Base-by-base conservation (phyloP, 495 filamentous ascomycete species). In the Penicillium malachiteum region DNA sequence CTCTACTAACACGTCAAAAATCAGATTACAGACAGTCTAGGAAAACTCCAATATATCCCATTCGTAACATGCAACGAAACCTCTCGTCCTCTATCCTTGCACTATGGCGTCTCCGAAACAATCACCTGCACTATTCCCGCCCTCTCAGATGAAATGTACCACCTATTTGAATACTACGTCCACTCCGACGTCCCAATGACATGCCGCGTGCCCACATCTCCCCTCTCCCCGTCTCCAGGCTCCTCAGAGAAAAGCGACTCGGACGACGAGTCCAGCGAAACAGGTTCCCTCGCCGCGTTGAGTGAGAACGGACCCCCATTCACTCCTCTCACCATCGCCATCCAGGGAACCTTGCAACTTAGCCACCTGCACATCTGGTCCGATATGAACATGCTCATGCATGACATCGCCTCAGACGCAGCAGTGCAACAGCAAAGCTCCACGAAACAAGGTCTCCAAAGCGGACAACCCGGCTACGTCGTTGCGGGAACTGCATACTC, bases 141-240 rank as follows among this genome's bases (percentile, higher is more conserved):
- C 65, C 82, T 97, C 64, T 77, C 84, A 65, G 94, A 98, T 73
- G 83, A 87, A 16, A 86, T 96, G 79, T 98, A 94, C 82, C 94
- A 98, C 74, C 87, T 97, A 41, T 84, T 97, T 70, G 94, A 98
- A 75, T 97, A 96, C 82, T 97, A 97, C 82, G 87, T 97, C 63
- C 94, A 97, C 79, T 91, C 87, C 76, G 94, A 98, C 70, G 91
- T 89, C 10, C 94, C 94, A 31, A 81, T 98, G 43, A 87, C 91
- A 45, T 98, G 94, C 73, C 92, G 94, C 55, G 82, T 97, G 2
- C 92, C 93, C 39, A 85, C 90, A 9, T 84, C 83, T 6, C 92
- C 92, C 0, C 62, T 69, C 21, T 54, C 55, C n/a, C 50, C 58
- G 12, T 55, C 65, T 45, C 47, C 37, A 26, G 11, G 43, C 52